Conservation (phyloP, 345 rosid species). For the Ceriops tagal region DNA sequence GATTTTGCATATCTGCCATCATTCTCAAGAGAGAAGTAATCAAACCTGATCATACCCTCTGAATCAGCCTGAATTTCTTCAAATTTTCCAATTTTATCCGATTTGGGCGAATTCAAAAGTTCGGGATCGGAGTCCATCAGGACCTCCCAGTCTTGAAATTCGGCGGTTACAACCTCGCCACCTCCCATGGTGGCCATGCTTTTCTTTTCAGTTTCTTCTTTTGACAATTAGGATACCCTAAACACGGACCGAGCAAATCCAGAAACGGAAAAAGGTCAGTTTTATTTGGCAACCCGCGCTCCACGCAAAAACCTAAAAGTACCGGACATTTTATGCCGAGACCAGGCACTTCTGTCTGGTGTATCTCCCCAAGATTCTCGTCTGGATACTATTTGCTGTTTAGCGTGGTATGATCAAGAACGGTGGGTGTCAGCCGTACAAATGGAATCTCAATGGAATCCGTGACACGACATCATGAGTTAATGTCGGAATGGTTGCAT, state of each 20-base stretch:
- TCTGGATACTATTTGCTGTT: no score
- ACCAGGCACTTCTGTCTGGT: no score
- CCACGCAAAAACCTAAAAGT: no score
- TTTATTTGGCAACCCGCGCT: no score
- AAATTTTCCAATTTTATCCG: slow-evolving; percentile 29
- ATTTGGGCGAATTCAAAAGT: slow-evolving; percentile 19
- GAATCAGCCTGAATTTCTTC: slow-evolving; percentile 50
- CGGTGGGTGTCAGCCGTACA: no score
- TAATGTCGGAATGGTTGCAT: no score
- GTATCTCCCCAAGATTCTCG: no score
- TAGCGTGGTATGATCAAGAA: no score
- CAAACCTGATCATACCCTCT: slow-evolving; percentile 62
- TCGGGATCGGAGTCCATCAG: slow-evolving; percentile 45
- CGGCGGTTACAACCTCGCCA: slow-evolving; percentile 32
- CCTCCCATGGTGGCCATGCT: slow-evolving; percentile 22
- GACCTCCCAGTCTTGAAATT: slow-evolving; percentile 79
- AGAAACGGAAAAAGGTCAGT: not conserved
- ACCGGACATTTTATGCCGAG: no score
- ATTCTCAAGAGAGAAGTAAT: slow-evolving; percentile 72
- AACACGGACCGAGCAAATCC: not conserved
- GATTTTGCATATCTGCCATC: slow-evolving; percentile 33
- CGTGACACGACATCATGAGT: no score
- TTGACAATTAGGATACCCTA: not conserved
- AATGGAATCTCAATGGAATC: no score
- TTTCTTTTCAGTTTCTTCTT: no score